Evolutionary conservation across 2,329 filamentous ascomycete species (phyloP).

Genomic region (Remersonia thermophila): DNA sequence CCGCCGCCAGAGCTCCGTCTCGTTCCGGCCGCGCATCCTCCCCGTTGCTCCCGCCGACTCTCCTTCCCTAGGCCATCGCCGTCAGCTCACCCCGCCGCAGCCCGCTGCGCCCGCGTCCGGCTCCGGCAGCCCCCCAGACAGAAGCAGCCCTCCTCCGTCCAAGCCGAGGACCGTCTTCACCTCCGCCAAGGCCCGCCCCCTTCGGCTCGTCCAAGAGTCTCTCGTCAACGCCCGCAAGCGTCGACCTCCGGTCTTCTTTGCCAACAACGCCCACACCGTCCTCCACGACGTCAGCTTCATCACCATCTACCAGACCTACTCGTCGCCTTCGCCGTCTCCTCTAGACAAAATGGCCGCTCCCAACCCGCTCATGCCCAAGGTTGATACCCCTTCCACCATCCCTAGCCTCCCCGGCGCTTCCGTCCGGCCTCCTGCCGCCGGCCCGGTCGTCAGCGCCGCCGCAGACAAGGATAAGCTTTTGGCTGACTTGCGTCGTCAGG

Average conservation of each 20-base stretch:
- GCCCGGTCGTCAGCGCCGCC: not conserved
- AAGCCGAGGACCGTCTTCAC: constrained; percentile 9
- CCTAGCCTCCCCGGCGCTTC: constrained; percentile 6
- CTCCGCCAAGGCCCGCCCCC: constrained; percentile 13
- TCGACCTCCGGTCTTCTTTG: constrained; percentile 16
- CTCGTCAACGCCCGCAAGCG: constrained; percentile 9
- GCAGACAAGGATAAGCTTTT: constrained; percentile 12
- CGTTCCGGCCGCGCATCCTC: constrained; percentile 7
- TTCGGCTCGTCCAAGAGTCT: constrained; percentile 15
- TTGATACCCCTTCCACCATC: constrained; percentile 7
- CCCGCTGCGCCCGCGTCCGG: not conserved
- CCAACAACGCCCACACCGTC: constrained; percentile 9
- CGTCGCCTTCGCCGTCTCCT: not conserved
- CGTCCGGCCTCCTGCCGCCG: constrained; percentile 1
- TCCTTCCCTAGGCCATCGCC: not conserved
- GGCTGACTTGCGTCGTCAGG: constrained; percentile 16
- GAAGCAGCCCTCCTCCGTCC: not conserved
- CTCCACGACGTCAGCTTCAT: constrained; percentile 15
- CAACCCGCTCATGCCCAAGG: constrained; percentile 17
- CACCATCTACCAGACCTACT: constrained; percentile 10
- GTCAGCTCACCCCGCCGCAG: constrained; percentile 2
- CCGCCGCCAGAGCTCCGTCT: constrained; percentile 2
- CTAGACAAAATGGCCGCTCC: constrained; percentile 11
- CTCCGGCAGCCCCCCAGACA: not conserved
- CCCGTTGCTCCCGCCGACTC: constrained; percentile 4